Conservation (phyloP, 2,329 filamentous ascomycete species). For the Fusarium virguliforme region DNA sequence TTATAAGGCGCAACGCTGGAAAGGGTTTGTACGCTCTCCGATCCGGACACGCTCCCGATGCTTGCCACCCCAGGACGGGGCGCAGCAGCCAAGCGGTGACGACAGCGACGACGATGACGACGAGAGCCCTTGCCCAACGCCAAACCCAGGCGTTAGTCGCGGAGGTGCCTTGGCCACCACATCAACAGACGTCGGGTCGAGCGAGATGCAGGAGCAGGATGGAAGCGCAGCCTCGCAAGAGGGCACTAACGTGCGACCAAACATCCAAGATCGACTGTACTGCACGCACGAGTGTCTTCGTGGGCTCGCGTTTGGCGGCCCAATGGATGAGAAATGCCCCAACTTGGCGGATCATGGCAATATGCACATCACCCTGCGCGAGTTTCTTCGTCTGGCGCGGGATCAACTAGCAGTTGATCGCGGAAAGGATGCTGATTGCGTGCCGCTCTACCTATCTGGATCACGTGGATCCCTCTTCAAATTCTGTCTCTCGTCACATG, state of each 20-base stretch:
- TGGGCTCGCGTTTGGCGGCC: conserved; percentile 42
- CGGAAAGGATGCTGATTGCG: conserved; percentile 51
- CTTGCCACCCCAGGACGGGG: too few species aligned
- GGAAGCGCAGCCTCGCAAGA: too few species aligned
- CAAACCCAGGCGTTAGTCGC: too few species aligned
- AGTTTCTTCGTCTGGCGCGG: conserved; percentile 52
- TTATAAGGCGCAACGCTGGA: conserved; percentile 52
- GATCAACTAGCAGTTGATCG: conserved; percentile 54
- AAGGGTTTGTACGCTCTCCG: conserved; percentile 51
- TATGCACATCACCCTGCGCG: conserved; percentile 43
- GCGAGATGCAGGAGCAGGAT: too few species aligned
- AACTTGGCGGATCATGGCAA: conserved; percentile 43
- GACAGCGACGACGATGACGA: too few species aligned
- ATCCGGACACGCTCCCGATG: conserved; percentile 38
- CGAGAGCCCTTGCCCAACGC: too few species aligned
- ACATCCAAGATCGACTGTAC: conserved; percentile 46
- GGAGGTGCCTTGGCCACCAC: too few species aligned
- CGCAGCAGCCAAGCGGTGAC: too few species aligned
- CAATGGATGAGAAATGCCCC: conserved; percentile 52
- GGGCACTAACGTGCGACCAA: too few species aligned
- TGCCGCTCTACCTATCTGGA: conserved; percentile 52
- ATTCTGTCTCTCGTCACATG: conserved; percentile 54
- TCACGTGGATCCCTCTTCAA: conserved; percentile 57
- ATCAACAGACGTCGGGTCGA: too few species aligned
- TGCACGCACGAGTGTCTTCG: conserved; percentile 52